Base-by-base conservation (phyloP, 345 rosid species). In the Linum tenue region DNA sequence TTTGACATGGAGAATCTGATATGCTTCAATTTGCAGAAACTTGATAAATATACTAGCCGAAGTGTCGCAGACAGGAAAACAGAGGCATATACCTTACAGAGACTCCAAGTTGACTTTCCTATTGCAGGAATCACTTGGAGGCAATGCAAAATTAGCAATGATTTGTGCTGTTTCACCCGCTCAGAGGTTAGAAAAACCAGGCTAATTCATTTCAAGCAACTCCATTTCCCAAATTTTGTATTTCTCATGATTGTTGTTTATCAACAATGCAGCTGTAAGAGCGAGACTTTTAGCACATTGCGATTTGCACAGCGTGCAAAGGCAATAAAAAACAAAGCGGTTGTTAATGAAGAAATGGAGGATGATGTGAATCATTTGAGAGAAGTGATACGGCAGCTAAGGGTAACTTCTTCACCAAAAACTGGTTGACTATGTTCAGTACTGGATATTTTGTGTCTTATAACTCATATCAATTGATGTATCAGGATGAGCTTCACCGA, bases 301-400 rank as follows among this genome's bases (percentile, higher is more conserved):
- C 81, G 99, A 79, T 95, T 95, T 80, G 99, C 99, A 66, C 97
- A 95, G 67, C 96, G 84, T 74, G 98, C 96, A 43, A 95, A 95
- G 85, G 89, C 96, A 39, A 87, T 95, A 62, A 89, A 87, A 80
- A 95, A 95, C 62, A 91, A 87, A 71, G 99, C 99, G 38, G 82
- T 91, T 59, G 91, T 95, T 17, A 95, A 95, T 73, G 99, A 89
- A 86, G 96, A 81, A 68, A 85, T 87, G 94, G 94, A 85, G 81
- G 91, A 91, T 72, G 95, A 95, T 75, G 97, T 91, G 7, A 89
- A 91, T 76, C 80, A 78, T 69, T 76, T 95, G 81, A 88, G 97
- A 48, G 96, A 83, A 84, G 88, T 95, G 51, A 91, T 95, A 70
- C 83, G 88, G 50, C 95, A 95, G 66, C 81, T 95, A 63, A 87